phyloP scores from a whole-genome alignment of 768 basidiomycete species.

The Hericium erinaceus region DNA sequence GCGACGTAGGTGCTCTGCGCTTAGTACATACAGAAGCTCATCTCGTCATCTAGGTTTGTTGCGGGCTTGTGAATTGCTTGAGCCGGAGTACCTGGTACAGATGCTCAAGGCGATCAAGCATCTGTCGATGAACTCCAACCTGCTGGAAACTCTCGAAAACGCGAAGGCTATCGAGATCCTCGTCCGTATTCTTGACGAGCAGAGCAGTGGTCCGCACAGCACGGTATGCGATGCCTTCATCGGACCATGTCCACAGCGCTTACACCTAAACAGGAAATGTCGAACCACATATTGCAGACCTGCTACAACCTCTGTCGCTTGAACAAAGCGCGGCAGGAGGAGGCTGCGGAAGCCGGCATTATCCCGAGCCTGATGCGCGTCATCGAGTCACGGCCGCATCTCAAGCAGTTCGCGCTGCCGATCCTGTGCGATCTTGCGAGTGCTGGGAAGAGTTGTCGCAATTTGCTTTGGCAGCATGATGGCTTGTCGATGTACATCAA shows the following conservation, averaged over 20 bases:
- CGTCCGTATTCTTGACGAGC: constrained; percentile 76
- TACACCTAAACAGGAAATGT: constrained; percentile 63
- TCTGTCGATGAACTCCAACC: constrained; percentile 83
- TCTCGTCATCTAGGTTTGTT: constrained; percentile 44
- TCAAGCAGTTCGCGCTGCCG: constrained; percentile 95
- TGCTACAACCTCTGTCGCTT: constrained; percentile 94
- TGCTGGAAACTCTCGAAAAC: constrained; percentile 91
- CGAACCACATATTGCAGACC: constrained; percentile 95
- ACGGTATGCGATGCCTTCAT: constrained; percentile 43
- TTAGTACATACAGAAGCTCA: not conserved
- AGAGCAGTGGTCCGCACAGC: constrained; percentile 67
- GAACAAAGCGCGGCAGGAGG: constrained; percentile 92
- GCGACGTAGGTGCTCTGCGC: constrained; percentile 50
- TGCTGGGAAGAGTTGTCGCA: constrained; percentile 88
- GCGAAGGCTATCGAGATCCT: constrained; percentile 91
- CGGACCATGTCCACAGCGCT: not conserved
- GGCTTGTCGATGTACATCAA: constrained; percentile 76
- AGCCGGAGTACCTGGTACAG: constrained; percentile 79
- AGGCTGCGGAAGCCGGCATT: constrained; percentile 92
- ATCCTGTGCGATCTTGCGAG: constrained; percentile 94
- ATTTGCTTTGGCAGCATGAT: constrained; percentile 86
- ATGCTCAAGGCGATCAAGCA: constrained; percentile 95
- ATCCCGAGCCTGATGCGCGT: constrained; percentile 87
- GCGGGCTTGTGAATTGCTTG: constrained; percentile 78
- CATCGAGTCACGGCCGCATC: constrained; percentile 79